phyloP scores from a whole-genome alignment of 352 stramenopile genomes.

The Pythium aristosporum region DNA sequence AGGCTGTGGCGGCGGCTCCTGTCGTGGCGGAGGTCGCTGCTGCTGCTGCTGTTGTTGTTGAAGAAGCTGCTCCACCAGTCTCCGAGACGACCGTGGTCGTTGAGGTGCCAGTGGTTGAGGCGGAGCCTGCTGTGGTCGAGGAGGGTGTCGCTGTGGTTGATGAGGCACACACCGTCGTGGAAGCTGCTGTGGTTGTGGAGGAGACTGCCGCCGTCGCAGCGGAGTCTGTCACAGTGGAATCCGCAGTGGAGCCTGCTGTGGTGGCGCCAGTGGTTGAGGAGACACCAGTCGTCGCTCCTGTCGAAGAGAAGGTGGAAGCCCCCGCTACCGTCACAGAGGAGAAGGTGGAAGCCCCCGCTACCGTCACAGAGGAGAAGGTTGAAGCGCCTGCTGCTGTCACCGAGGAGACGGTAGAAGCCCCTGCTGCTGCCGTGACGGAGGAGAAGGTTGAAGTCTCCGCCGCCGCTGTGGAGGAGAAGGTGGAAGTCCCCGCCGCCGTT shows the following conservation, averaged over 20 bases:
- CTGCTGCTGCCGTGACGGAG: background rate
- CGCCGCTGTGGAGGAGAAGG: too few relatives aligned
- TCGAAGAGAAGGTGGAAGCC: background rate
- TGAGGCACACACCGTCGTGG: slow-evolving; percentile 4
- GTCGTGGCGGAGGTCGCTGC: background rate
- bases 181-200: slow-evolving; percentile 6
- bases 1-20: background rate
- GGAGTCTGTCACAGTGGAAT: background rate
- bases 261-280: background rate
- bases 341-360: background rate
- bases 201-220: background rate
- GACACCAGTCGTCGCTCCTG: background rate
- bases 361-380: background rate
- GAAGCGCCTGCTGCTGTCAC: background rate
- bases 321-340: background rate
- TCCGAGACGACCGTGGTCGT: background rate
- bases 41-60: background rate
- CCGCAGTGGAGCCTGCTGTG: slow-evolving; percentile 10
- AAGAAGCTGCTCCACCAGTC: background rate
- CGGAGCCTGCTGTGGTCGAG: background rate
- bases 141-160: slow-evolving; percentile 14
- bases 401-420: background rate
- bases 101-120: background rate
- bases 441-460: background rate
- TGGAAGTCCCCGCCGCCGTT: too few relatives aligned